Evolutionary conservation across 2,329 filamentous ascomycete genomes (phyloP).

Genomic region (Nemania serpens): DNA sequence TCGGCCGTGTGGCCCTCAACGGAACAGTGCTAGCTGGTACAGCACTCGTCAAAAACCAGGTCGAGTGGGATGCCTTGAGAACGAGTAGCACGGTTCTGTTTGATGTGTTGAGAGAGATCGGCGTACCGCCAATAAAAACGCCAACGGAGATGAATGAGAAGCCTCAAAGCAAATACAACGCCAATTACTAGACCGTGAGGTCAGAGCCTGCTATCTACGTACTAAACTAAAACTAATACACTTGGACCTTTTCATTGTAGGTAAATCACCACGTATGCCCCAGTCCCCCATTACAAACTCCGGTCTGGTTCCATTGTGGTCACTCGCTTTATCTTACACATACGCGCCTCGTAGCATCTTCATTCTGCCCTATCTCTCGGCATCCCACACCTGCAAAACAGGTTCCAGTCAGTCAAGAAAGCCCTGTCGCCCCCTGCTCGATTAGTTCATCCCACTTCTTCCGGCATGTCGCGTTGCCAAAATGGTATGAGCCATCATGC

Average conservation of each 20-base stretch:
- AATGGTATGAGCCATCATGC: slow-evolving; percentile 61
- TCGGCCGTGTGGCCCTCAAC: slow-evolving; percentile 58
- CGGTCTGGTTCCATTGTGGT: neutral
- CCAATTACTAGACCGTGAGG: slow-evolving; percentile 22
- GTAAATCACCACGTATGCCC: slow-evolving; percentile 29
- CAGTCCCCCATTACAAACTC: slow-evolving; percentile 16
- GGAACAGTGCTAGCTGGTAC: slow-evolving; percentile 68
- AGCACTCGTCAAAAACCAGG: slow-evolving; percentile 63
- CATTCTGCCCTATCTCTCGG: neutral
- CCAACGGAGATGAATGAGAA: neutral
- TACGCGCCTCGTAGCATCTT: slow-evolving; percentile 9
- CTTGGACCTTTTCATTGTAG: slow-evolving; percentile 27
- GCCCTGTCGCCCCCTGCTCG: slow-evolving; percentile 27
- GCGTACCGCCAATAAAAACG: slow-evolving; percentile 37
- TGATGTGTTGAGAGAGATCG: slow-evolving; percentile 49
- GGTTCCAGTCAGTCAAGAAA: slow-evolving; percentile 2
- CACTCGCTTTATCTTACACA: slow-evolving; percentile 27
- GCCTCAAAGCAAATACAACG: neutral
- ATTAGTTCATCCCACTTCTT: slow-evolving; percentile 60
- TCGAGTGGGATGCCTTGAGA: slow-evolving; percentile 60
- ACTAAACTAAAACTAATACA: slow-evolving; percentile 16
- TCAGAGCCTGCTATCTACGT: slow-evolving; percentile 22
- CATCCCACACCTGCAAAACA: neutral
- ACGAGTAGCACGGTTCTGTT: slow-evolving; percentile 46
- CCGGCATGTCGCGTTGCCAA: slow-evolving; percentile 62